phyloP scores from a whole-genome alignment of 495 filamentous ascomycete species.

The Cercophora scortea region DNA sequence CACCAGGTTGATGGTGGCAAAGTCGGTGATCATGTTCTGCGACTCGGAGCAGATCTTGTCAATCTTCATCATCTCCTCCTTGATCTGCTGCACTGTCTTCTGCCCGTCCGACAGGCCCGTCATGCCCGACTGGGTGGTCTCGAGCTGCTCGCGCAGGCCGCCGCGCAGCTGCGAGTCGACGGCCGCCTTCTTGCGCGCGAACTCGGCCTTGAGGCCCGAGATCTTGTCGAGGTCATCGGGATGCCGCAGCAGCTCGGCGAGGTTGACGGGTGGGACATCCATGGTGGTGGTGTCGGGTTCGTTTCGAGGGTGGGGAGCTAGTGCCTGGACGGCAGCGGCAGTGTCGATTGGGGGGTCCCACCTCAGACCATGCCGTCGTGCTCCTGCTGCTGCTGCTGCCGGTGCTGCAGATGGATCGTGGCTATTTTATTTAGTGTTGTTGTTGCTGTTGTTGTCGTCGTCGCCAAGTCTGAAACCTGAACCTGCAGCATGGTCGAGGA shows the following conservation, averaged over 20 bases:
- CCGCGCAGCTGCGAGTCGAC: conserved; percentile 83
- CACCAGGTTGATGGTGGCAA: conserved; percentile 90
- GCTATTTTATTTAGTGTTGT: not conserved
- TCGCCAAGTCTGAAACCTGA: too few relatives aligned
- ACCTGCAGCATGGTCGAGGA: too few relatives aligned
- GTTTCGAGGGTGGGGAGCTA: not conserved
- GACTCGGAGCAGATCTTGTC: conserved; percentile 95
- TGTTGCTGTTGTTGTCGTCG: not conserved
- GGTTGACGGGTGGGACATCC: conserved; percentile 55
- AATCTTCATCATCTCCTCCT: conserved; percentile 97
- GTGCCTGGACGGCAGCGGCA: conserved; percentile 1
- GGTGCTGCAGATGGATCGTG: too few relatives aligned
- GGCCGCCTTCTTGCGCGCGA: conserved; percentile 85
- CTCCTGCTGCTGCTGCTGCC: too few relatives aligned
- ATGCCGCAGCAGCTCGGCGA: conserved; percentile 64
- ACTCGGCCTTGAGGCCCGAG: conserved; percentile 78
- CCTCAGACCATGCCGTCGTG: conserved; percentile 8
- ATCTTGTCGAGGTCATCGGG: conserved; percentile 95
- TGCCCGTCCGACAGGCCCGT: conserved; percentile 77
- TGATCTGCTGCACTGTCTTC: conserved; percentile 76
- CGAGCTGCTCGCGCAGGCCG: conserved; percentile 81
- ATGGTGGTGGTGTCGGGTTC: conserved; percentile 18
- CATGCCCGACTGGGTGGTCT: conserved; percentile 89
- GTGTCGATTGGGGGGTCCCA: not conserved
- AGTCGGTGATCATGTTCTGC: conserved; percentile 92